Base-by-base conservation (phyloP, 495 filamentous ascomycete genomes). In the Aspergillus mulundensis region DNA sequence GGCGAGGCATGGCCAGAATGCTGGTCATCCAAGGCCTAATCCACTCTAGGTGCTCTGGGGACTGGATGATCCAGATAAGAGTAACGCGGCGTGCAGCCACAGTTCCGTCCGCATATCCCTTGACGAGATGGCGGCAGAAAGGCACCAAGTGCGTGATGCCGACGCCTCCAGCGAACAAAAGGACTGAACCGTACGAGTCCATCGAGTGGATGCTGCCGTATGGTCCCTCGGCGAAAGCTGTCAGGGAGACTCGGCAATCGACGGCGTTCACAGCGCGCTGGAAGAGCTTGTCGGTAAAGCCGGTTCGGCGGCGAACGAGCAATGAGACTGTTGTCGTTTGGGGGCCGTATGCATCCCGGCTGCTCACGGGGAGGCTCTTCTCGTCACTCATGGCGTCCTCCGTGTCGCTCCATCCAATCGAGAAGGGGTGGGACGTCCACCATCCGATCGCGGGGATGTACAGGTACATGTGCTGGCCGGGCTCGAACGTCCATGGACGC, bases 141-240 rank as follows among this genome's bases (percentile, higher is more conserved):
- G 89, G 88, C 20, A 97, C 83, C 67, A 94, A 89, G 68, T 97
- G 92, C 0, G 94, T 95, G 72, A 98, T 97, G 51, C 94, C 94
- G 11, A 91, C 87, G 53, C 93, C 90, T 56, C 91, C 94, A 43
- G 91, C 91, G 63, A 97, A 90, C 58, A 98, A 85, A 54, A 98
- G 80, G 38, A 85, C 84, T 39, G 91, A 91, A 43, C 94, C 91
- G 72, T 96, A 97, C 16, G 89, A 95, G 71, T 90, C 83, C 60
- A 96, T 85, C 41, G 81, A 82, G 66, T 95, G 86, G 66, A 87
- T 82, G 50, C 85, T 88, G 14, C 87, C 87, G 66, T 97, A 97
- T 5, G 94, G 91, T 0, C 94, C 94, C 68, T 97, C 93, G 53
- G 91, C 82, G 50, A 84, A 77, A 32, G 82, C 85, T 12, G 69